Evolutionary conservation across 2,329 filamentous ascomycete species (phyloP).

Genomic region (Colletotrichum simmondsii): DNA sequence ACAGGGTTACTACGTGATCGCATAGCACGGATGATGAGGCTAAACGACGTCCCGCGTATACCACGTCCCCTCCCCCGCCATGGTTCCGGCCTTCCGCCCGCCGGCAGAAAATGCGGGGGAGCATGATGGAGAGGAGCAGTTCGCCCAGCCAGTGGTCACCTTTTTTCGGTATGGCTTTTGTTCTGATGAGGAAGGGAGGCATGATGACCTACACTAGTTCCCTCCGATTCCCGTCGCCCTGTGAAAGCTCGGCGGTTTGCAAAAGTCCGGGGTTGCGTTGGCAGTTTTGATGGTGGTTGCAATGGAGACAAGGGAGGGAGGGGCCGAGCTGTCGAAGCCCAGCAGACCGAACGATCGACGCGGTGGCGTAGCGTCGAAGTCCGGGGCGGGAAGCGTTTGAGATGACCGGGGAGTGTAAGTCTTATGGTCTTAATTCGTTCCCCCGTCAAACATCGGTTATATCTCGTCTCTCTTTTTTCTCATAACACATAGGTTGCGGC

Average conservation of each 20-base stretch:
- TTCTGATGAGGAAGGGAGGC: too few relatives aligned
- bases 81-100: slow-evolving; percentile 13
- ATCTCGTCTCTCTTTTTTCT: neutral
- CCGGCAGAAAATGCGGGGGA: slow-evolving; percentile 20
- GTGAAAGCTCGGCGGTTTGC: neutral
- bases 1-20: too few relatives aligned
- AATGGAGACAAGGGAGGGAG: slow-evolving; percentile 13
- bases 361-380: neutral
- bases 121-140: too few relatives aligned
- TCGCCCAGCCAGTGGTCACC: too few relatives aligned
- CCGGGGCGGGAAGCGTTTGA: slow-evolving; percentile 23
- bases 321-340: slow-evolving; percentile 10
- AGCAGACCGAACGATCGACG: slow-evolving; percentile 6
- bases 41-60: too few relatives aligned
- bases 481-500: neutral
- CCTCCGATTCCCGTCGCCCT: neutral
- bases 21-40: too few relatives aligned
- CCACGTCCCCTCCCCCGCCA: too few relatives aligned
- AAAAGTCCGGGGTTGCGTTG: neutral
- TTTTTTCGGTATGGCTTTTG: too few relatives aligned
- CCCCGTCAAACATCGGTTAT: neutral
- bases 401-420: slow-evolving; percentile 11
- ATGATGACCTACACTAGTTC: too few relatives aligned
- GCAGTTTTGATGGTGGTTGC: neutral
- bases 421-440: neutral